phyloP scores from a whole-genome alignment of 2,329 filamentous ascomycete species.

The Thielaviopsis euricoi region DNA sequence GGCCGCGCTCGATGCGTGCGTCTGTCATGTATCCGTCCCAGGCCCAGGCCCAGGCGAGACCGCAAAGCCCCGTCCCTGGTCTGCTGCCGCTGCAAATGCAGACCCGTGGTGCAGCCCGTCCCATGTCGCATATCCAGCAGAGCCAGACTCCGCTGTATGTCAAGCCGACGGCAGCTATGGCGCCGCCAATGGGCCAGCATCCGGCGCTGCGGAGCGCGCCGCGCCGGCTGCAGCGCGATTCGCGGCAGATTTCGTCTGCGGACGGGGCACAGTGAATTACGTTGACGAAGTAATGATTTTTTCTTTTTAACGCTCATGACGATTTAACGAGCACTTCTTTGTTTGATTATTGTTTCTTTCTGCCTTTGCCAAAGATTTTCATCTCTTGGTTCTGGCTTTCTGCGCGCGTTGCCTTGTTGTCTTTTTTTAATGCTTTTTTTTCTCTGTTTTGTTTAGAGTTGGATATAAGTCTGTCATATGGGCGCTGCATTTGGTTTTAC shows the following conservation, averaged over 20 bases:
- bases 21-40: not conserved
- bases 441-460: not conserved
- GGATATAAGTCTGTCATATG: not conserved
- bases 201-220: not conserved
- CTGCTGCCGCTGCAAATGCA: no score
- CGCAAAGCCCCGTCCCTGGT: no score
- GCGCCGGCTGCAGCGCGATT: not conserved
- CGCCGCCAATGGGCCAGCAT: not conserved
- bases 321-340: not conserved
- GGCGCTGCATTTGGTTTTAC: not conserved
- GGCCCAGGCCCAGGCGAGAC: no score
- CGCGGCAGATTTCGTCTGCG: not conserved
- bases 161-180: no score
- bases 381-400: not conserved
- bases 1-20: slow-evolving; percentile 18
- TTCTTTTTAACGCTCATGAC: not conserved
- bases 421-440: not conserved
- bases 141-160: not conserved
- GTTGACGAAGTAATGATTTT: not conserved
- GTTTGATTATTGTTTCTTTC: not conserved
- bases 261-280: not conserved
- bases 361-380: not conserved
- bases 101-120: no score
- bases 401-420: not conserved
- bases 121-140: not conserved